Evolutionary conservation across 2,329 filamentous ascomycete genomes (phyloP), one percentile per base, ranked within the genome.

Genomic region (Colletotrichum destructivum): DNA sequence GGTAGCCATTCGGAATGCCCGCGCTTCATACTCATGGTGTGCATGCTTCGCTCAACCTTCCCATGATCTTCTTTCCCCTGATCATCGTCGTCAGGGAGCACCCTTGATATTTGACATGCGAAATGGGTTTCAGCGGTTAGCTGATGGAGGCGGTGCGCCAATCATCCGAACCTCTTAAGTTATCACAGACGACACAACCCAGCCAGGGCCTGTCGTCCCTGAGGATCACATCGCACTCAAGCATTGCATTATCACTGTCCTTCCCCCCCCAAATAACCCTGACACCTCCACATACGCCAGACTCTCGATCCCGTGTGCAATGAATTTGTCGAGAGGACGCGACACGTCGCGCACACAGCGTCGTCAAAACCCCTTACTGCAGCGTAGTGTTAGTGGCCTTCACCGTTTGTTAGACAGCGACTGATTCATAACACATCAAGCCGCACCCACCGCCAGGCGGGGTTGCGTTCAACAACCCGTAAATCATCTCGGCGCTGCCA

Each of bases 81-180:
- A 69, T 60, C 60, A 21, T 6, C 54, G 2, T 13, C 21, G 44
- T 21, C 69, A 42, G 18, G 66, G 69, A 60, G 47, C 23, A 69
- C 60, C 65, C 69, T 60, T 5, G 65, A 8, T 47, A 18, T 21
- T 35, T 47, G 18, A 51, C 13, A 51, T 46, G 47, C 46, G 52
- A 63, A 54, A 63, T 59, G 69, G 55, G 69, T 69, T 72, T 72
- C 69, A 72, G 65, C 65, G 40, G 47, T 15, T 71, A 26, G 11
- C 40, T 35, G 51, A 55, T 13, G 23, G 65, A 60, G 65, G 31
- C 54, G 66, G 57, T 60, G 69, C 65, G 46, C 69, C 69, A 72
- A 64, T 61, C 65, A 69, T 60, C 69, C 66, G 60, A 72, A 60
- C 65, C 49, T 5, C 18, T 57, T 51, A 9, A 35, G 31, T 35